These are phyloP conservation scores for Mycogone perniciosa DNA, from an alignment of 2,329 filamentous ascomycete species.

Conservation along the genomic window DNA sequence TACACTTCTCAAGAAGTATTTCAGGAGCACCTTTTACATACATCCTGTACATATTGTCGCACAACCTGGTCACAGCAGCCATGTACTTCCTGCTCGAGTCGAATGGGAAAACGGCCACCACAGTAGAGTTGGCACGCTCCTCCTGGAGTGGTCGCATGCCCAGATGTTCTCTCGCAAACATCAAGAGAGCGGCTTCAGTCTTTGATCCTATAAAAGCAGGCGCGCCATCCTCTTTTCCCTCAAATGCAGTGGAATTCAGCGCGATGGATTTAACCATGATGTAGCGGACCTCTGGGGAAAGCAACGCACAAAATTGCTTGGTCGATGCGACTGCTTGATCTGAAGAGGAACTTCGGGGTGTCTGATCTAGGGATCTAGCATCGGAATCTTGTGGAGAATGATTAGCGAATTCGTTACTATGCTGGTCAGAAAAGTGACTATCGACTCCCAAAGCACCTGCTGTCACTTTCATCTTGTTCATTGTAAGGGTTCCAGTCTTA, in stretches of 20 bases:
- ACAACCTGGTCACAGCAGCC: too few relatives aligned
- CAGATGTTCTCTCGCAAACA: slow-evolving; percentile 42
- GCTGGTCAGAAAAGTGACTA: background rate
- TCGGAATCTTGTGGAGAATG: too few relatives aligned
- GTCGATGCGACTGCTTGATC: too few relatives aligned
- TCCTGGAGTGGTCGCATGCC: slow-evolving; percentile 41
- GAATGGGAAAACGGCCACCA: too few relatives aligned
- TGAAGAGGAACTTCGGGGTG: too few relatives aligned
- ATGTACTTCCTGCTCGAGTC: too few relatives aligned
- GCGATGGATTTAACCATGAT: slow-evolving; percentile 37
- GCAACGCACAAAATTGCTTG: too few relatives aligned
- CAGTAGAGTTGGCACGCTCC: slow-evolving; percentile 1
- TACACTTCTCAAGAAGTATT: too few relatives aligned
- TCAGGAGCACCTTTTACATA: too few relatives aligned
- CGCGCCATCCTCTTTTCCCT: slow-evolving; percentile 37
- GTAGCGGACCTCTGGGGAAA: slow-evolving; percentile 21
- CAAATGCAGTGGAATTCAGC: slow-evolving; percentile 53
- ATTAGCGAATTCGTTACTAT: too few relatives aligned
- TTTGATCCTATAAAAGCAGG: slow-evolving; percentile 46
- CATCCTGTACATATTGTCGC: too few relatives aligned
- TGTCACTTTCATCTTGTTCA: slow-evolving; percentile 23
- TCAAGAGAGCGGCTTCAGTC: slow-evolving; percentile 47
- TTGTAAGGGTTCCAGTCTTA: slow-evolving; percentile 31
- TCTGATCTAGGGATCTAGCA: too few relatives aligned
- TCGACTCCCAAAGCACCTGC: background rate